phyloP scores from a whole-genome alignment of 352 stramenopile species.

The Phytophthora cryptogea region DNA sequence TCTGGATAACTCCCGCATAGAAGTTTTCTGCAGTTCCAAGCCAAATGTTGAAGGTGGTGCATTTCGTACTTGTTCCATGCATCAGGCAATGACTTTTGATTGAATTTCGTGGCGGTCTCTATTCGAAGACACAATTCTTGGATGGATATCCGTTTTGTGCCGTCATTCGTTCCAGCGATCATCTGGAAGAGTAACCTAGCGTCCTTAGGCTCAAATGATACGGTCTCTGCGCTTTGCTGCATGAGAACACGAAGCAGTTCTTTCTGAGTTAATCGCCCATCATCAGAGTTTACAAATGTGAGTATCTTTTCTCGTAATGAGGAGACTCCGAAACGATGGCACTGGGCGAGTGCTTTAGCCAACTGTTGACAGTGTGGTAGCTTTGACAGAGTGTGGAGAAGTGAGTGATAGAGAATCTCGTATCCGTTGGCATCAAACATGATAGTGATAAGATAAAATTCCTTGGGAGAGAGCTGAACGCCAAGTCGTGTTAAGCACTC shows the following conservation, averaged over 20 bases:
- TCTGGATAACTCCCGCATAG: slow-evolving; percentile 36
- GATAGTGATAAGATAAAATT: slow-evolving; percentile 51
- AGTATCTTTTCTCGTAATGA: slow-evolving; percentile 47
- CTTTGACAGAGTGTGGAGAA: slow-evolving; percentile 46
- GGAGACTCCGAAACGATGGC: slow-evolving; percentile 41
- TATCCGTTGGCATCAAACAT: slow-evolving; percentile 56
- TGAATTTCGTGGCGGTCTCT: slow-evolving; percentile 32
- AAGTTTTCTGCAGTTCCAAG: slow-evolving; percentile 57
- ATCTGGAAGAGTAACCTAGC: slow-evolving; percentile 45
- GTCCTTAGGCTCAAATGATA: slow-evolving; percentile 44
- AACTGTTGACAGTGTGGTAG: slow-evolving; percentile 30
- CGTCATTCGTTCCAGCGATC: slow-evolving; percentile 10
- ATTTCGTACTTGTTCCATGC: slow-evolving; percentile 51
- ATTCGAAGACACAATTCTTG: slow-evolving; percentile 40
- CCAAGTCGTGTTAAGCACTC: slow-evolving; percentile 43
- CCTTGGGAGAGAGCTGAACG: slow-evolving; percentile 39
- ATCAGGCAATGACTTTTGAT: slow-evolving; percentile 1
- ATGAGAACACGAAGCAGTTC: slow-evolving; percentile 52
- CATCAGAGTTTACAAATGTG: slow-evolving; percentile 37
- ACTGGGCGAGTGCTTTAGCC: slow-evolving; percentile 35
- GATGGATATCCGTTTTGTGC: slow-evolving; percentile 36
- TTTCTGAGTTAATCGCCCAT: slow-evolving; percentile 42
- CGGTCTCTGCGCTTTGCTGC: slow-evolving; percentile 26
- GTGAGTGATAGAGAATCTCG: slow-evolving; percentile 53
- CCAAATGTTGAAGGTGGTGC: slow-evolving; percentile 48